Evolutionary conservation across 345 rosid genomes (phyloP), one percentile per base, ranked within the genome.

Genomic region (Acer campestre): DNA sequence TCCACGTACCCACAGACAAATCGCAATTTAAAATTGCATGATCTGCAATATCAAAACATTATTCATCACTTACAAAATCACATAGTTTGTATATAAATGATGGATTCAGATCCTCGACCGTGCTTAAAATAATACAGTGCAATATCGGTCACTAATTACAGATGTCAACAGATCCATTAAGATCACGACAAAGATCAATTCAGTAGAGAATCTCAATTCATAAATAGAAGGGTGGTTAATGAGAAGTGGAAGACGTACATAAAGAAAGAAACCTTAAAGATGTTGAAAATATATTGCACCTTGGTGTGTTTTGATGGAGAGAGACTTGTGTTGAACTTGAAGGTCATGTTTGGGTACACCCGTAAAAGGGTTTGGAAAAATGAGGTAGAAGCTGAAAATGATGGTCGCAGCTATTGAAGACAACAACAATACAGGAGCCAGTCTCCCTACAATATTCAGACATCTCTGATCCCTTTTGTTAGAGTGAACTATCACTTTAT

Each of bases 1-100:
- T 67, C 99, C 98, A 95, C 14, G 75, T 87, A 8, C 99, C 99
- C 51, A 81, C 77, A 65, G 38, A 86, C 81, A 91, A 72, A 74
- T 93, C 93, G 79, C 98, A 95, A 6, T 82, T 68, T 59, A 79
- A 75, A 72, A 74, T 61, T 58, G 31, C 78, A 67, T 76, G 63
- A 1, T 61, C 31, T 77, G 77, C 61, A 70, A 62, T 35, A 55
- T 20, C n/a, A 29, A 48, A 63, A 68, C 1, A 61, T n/a, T 13
- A 22, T 18, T 31, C n/a, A 17, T 31, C 35, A 35, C 38, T 35
- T 35, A 35, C 38, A 35, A 35, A 35, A 35, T 35, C 6, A 5
- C 38, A 35, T 35, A 4, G 38, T 35, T 35, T 35, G 38, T 35
- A 35, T 35, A 5, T 35, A 35, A 35, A 35, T 4, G 6, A 4